Evolutionary conservation across 495 filamentous ascomycete genomes (phyloP).

Genomic region (Tuber umbilicatum): DNA sequence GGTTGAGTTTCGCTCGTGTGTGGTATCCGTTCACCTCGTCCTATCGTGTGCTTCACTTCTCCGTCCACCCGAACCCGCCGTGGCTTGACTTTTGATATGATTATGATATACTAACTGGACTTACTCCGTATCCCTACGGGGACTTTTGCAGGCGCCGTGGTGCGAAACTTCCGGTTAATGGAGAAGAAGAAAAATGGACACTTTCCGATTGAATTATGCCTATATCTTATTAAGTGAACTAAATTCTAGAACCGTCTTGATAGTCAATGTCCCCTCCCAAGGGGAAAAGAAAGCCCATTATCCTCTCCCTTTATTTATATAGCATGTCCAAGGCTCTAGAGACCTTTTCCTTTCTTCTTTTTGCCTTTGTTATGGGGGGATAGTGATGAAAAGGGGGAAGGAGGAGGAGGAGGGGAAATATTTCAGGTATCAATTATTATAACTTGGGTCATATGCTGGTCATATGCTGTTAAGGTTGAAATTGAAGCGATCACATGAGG

Average conservation of each 20-base stretch:
- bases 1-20: no score
- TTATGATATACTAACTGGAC: no score
- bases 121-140: no score
- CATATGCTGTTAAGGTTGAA: not conserved
- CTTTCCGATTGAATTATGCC: not conserved
- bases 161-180: no score
- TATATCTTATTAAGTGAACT: not conserved
- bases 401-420: not conserved
- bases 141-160: no score
- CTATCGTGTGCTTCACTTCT: no score
- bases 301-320: not conserved
- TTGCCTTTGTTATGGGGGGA: not conserved
- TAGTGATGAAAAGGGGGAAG: not conserved
- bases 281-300: no score
- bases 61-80: no score
- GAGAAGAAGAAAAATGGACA: not conserved
- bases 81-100: no score
- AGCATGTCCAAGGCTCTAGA: not conserved
- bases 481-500: not conserved
- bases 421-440: not conserved
- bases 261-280: not conserved
- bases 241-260: not conserved
- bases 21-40: no score
- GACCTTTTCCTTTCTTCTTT: not conserved
- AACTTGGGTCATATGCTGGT: not conserved